phyloP scores from a whole-genome alignment of 2,329 filamentous ascomycete genomes.

The Aspergillus brunneoviolaceus region DNA sequence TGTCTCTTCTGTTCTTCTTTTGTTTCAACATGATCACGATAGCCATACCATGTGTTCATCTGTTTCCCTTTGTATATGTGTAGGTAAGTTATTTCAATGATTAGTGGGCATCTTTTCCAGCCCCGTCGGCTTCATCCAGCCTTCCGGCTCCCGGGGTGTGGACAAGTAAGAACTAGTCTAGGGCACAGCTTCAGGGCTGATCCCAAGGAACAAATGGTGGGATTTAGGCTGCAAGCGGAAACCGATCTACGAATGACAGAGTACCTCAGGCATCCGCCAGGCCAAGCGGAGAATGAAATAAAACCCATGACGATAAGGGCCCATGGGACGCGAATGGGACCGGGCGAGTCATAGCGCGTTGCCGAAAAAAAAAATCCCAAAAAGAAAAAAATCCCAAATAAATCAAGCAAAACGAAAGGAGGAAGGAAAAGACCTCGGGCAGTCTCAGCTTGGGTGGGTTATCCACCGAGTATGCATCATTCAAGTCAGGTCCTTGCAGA shows the following conservation, averaged over 20 bases:
- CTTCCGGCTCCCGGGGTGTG: neutral
- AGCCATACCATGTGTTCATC: neutral
- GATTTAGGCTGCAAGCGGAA: constrained; percentile 21
- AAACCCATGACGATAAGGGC: constrained; percentile 22
- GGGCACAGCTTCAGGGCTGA: constrained; percentile 11
- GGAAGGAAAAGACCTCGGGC: constrained; percentile 11
- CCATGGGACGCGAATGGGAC: constrained; percentile 23
- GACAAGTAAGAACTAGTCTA: neutral
- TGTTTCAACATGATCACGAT: neutral
- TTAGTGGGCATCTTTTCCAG: neutral
- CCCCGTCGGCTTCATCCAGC: neutral
- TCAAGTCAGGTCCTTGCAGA: constrained; percentile 30
- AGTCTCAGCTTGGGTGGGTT: constrained; percentile 3
- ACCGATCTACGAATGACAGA: constrained; percentile 23
- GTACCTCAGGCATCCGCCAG: constrained; percentile 10
- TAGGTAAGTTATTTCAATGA: no score
- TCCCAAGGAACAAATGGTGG: constrained; percentile 18
- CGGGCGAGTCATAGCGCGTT: constrained; percentile 34
- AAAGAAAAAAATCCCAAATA: neutral
- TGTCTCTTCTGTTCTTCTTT: constrained; percentile 8
- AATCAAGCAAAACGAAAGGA: neutral
- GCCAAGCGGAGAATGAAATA: constrained; percentile 18
- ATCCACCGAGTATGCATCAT: constrained; percentile 15
- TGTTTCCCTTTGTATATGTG: neutral
- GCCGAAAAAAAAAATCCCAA: neutral